Evolutionary conservation across 1,284 basidiomycete species (phyloP), one percentile per base, ranked within the genome.

Genomic region (Trichosporon sp.): DNA sequence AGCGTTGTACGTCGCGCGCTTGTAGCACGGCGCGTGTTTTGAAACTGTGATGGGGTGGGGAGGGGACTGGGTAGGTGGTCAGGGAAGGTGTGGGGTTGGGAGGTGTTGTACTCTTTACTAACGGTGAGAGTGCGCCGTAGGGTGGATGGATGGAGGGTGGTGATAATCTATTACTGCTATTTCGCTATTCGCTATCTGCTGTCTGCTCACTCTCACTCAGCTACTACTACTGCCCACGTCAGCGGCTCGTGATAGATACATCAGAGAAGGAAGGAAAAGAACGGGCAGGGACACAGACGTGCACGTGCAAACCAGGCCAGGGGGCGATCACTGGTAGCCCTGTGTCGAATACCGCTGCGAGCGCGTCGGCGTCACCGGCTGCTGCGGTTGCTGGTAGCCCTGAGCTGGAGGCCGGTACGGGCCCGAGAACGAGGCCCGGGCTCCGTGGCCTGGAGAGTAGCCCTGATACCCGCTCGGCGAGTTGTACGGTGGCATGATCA

Each of bases 361-460:
- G 19, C 49, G 16, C 14, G 49, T 54, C 49, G 49, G 49, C 2
- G 49, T 54, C 16, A 54, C 49, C 13, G 49, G 49, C 27, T 54
- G 49, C 25, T 54, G 49, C 13, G 49, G 27, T 16, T 54, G 49
- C 49, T 54, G 49, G 25, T 54, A 54, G 13, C 49, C 49, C 49
- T 54, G 49, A 19, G 58, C 52, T 23, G 62, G 54, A 49, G 56
- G 58, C 14, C 67, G 65, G 61, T 75, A 76, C 16, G 75, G 74
- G 0, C 75, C 76, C 16, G 73, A 76, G 62, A 72, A 78, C 57
- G 73, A 74, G 52, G 76, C 69, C 49, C 76, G 61, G 1, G 74
- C 61, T 13, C 61, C 61, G 64, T 78, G 76, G 4, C 75, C 72
- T 1, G 63, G 61, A 16, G 63, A 60, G 60, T 65, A 61, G 19